Evolutionary conservation across 2,329 filamentous ascomycete species (phyloP), one percentile per base, ranked within the genome.

Genomic region (Fusarium setosum): DNA sequence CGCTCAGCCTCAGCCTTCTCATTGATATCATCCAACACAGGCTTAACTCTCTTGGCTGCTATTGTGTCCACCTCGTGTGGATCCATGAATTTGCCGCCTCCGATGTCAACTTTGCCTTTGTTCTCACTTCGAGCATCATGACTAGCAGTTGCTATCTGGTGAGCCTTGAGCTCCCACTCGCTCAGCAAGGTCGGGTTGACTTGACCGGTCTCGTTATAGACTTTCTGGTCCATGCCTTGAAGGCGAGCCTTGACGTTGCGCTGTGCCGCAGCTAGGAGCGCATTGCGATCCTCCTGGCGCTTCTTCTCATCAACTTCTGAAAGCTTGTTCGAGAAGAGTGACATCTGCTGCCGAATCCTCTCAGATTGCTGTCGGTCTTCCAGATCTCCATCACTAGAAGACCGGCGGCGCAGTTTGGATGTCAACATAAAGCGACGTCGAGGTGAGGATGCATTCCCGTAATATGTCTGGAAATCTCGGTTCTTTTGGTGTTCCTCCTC

Each of bases 161-260:
- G 85, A 7, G 93, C 92, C 75, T 92, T 92, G 49, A 87, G 79
- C 70, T 96, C 93, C 93, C 93, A 96, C 51, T 94, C 88, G 23
- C 87, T 89, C 68, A 90, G 81, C 71, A 90, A 87, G 2, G 88
- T 85, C 12, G 90, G 88, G 1, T 88, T 87, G 24, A 91, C 84
- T 73, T 90, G 90, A 56, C 93, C 93, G 2, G 92, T 95, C 52
- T 95, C 86, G 13, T 87, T 84, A 67, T 90, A 93, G 12, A 97
- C 87, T 71, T 89, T 90, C 75, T 94, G 88, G 61, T 98, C 95
- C 83, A 97, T 94, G 37, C 86, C 87, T 61, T 92, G 88, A 67
- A 97, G 86, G 38, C 87, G 88, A 18, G 89, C 89, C 67, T 90
- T 88, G n/a, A 97, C 95, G 68, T 97, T 97, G 41, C 91, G 89